Evolutionary conservation across 805 yeast genomes (phyloP).

Genomic region (Maudiozyma saulgeensis): DNA sequence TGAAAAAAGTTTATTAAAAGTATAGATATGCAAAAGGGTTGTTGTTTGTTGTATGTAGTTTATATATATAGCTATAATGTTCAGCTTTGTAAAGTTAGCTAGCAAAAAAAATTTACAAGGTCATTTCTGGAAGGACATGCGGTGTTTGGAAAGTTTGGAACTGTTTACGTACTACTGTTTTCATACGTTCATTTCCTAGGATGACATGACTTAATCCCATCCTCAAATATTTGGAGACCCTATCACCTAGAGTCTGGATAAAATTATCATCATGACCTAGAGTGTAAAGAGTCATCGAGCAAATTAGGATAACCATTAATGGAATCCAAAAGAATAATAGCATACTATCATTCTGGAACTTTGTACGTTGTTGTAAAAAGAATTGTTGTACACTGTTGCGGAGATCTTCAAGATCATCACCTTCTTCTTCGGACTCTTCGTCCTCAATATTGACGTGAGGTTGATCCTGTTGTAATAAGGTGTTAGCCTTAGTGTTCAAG

Average conservation of each 20-base stretch:
- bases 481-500: neutral
- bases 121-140: neutral
- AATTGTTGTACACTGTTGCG: constrained; percentile 28
- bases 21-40: too few relatives aligned
- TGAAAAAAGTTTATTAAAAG: too few relatives aligned
- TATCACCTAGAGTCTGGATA: constrained; percentile 9
- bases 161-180: constrained; percentile 30
- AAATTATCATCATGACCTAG: constrained; percentile 30
- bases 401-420: constrained; percentile 17
- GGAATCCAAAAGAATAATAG: constrained; percentile 87
- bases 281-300: constrained; percentile 34
- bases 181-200: constrained; percentile 42
- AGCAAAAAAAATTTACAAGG: constrained; percentile 1
- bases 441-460: neutral
- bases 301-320: constrained; percentile 44
- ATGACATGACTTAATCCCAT: constrained; percentile 36
- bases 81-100: too few relatives aligned
- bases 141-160: constrained; percentile 15
- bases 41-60: too few relatives aligned
- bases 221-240: constrained; percentile 33
- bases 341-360: constrained; percentile 63
- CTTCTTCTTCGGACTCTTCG: constrained; percentile 2
- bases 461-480: neutral
- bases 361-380: constrained; percentile 33
- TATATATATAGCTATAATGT: too few relatives aligned